phyloP scores from a whole-genome alignment of 192 early-diverging fungal genomes.

The Coemansia sp. region DNA sequence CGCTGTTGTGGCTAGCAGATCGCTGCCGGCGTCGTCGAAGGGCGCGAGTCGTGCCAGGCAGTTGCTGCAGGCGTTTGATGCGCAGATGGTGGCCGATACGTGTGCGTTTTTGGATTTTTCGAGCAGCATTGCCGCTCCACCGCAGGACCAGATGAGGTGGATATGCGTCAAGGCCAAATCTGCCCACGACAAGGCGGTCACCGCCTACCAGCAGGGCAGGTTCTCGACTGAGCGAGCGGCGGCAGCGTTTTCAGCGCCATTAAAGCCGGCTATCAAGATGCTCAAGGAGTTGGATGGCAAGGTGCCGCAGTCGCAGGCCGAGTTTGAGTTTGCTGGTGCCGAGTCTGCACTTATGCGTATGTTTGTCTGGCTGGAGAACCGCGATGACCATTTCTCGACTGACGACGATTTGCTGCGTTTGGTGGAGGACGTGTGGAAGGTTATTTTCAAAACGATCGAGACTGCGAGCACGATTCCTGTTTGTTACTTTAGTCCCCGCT shows the following conservation, averaged over 20 bases:
- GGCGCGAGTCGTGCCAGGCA: background rate
- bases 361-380: constrained; percentile 18
- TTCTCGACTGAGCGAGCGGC: background rate
- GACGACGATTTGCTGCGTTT: background rate
- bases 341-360: constrained; percentile 11
- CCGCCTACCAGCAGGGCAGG: constrained; percentile 2
- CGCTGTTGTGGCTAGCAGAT: constrained; percentile 26
- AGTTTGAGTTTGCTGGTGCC: constrained; percentile 13
- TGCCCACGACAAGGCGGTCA: constrained; percentile 11
- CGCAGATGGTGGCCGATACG: constrained; percentile 16
- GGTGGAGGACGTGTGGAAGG: constrained; percentile 23
- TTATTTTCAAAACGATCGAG: constrained; percentile 19
- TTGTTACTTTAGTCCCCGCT: constrained; percentile 7
- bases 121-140: constrained; percentile 13
- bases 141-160: constrained; percentile 33
- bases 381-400: background rate
- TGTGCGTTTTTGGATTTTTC: constrained; percentile 16
- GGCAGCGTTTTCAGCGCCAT: constrained; percentile 1
- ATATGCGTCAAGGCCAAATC: constrained; percentile 27
- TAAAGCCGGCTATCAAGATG: constrained; percentile 11
- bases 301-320: constrained; percentile 7
- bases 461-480: constrained; percentile 10
- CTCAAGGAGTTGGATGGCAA: constrained; percentile 12
- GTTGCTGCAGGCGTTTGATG: constrained; percentile 16
- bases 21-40: constrained; percentile 12